Base-by-base conservation (phyloP, 164 flowering plant species). In the Tetrastigma voinierianum region DNA sequence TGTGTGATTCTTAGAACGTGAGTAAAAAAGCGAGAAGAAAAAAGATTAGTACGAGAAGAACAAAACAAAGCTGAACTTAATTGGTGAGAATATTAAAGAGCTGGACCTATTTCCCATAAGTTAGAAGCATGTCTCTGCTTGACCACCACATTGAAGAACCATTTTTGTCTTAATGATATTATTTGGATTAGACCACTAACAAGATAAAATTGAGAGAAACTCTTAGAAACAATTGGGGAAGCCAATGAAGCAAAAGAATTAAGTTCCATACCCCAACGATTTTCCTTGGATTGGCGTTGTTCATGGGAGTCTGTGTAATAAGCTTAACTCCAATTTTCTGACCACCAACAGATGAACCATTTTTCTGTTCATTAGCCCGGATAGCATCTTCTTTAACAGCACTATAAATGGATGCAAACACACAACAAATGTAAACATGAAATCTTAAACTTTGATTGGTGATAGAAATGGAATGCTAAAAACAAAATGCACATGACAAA, bases 311-410 rank as follows among this genome's bases (percentile, higher is more conserved):
- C n/a, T n/a, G n/a, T n/a, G n/a, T n/a, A n/a, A n/a, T n/a, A n/a
- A n/a, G 89, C 72, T 86, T n/a, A n/a, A n/a, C n/a, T 40, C 68
- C 78, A 80, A 95, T 78, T 77, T 84, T 91, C 54, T 96, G 85
- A 44, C 97, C 94, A 67, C 88, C 93, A 76, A 89, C 66, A 45
- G 73, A 67, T 20, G 77, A 77, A 53, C 91, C 96, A 77, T 89
- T 90, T 74, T 92, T 95, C n/a, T 64, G 80, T 72, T 89, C 89
- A 73, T 90, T 82, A 17, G 97, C n/a, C 87, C 89, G 90, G 53
- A 80, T 77, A 23, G 93, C 96, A 84, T 95, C 97, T 68, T 87
- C 96, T 8, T 74, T 65, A 45, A 77, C 81, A 58, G n/a, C 94
- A 96, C 98, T 94, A 68, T 24, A 78, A 56, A 72, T 49, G 49